A percentile compares a stretch with the other conserved stretches of the same genome.
Evolutionary conservation across 441 rosid species (phyloP).

Genomic region (Croton laevigatus): DNA sequence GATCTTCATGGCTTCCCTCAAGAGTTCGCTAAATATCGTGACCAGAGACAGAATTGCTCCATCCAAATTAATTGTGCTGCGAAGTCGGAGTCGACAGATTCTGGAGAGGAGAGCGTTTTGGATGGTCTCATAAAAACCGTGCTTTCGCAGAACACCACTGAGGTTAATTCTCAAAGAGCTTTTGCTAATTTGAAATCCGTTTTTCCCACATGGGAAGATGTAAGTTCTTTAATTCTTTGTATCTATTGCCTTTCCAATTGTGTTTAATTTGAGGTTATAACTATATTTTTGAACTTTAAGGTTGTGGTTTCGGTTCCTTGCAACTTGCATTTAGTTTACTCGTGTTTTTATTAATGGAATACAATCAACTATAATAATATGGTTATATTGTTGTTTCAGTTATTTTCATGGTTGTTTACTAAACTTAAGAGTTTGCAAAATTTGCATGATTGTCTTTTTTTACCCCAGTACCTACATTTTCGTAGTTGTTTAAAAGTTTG

Average conservation of each 20-base stretch:
- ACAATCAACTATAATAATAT: too few species aligned
- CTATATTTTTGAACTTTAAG: neutral
- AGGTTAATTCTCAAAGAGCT: slow-evolving; percentile 67
- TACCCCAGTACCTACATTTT: slow-evolving; percentile 4
- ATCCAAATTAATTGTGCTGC: neutral
- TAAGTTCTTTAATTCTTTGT: slow-evolving; percentile 27
- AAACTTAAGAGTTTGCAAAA: neutral
- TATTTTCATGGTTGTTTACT: neutral
- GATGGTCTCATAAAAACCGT: slow-evolving; percentile 73
- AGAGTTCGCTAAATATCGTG: slow-evolving; percentile 61
- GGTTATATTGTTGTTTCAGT: neutral
- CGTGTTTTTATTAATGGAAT: neutral
- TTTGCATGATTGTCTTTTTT: too few species aligned
- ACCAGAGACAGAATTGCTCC: slow-evolving; percentile 35
- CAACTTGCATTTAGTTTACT: neutral
- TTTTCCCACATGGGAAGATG: slow-evolving; percentile 70
- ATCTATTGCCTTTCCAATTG: neutral
- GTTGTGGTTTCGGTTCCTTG: neutral
- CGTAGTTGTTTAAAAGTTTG: slow-evolving; percentile 3
- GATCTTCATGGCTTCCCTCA: slow-evolving; percentile 71
- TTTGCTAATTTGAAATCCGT: slow-evolving; percentile 65
- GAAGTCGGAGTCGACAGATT: slow-evolving; percentile 25
- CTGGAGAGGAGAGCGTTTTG: slow-evolving; percentile 53
- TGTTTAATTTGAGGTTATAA: neutral
- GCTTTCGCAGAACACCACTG: slow-evolving; percentile 81